These are phyloP conservation scores for Gossypium turneri DNA, from an alignment of 345 rosid species.

Conservation along the genomic window DNA sequence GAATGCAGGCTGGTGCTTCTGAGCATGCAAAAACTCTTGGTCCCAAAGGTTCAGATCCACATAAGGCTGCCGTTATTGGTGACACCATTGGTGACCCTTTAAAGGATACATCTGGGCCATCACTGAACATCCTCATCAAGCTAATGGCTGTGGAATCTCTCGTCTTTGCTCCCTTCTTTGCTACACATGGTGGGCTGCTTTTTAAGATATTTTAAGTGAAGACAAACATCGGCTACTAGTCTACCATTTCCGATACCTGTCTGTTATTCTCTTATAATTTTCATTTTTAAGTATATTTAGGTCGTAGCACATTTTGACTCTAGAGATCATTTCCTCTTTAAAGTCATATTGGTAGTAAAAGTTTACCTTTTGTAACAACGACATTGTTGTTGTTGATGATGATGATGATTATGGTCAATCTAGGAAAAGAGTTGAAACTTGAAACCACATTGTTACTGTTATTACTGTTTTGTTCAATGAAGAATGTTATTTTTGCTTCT, in stretches of 20 bases:
- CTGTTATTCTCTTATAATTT: background rate
- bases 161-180: constrained; percentile 93
- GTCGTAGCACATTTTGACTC: constrained; percentile 12
- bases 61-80: constrained; percentile 94
- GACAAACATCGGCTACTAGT: background rate
- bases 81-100: constrained; percentile 96
- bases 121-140: constrained; percentile 94
- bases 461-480: background rate
- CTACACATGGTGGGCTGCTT: constrained; percentile 90
- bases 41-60: constrained; percentile 92
- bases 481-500: background rate
- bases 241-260: background rate
- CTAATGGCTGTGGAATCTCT: constrained; percentile 97
- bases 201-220: constrained; percentile 45
- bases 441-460: constrained; percentile 10
- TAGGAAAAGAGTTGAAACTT: constrained; percentile 6
- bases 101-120: constrained; percentile 97
- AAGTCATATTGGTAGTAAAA: constrained; percentile 10
- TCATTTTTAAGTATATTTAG: constrained; percentile 21
- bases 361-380: constrained; percentile 15
- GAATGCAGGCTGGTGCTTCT: constrained; percentile 71
- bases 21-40: constrained; percentile 87
- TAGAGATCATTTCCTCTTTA: constrained; percentile 6
- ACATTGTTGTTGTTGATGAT: constrained; percentile 14
- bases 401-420: constrained; percentile 21